phyloP scores from a whole-genome alignment of 2,329 filamentous ascomycete species.

The Diaporthe caulivora region DNA sequence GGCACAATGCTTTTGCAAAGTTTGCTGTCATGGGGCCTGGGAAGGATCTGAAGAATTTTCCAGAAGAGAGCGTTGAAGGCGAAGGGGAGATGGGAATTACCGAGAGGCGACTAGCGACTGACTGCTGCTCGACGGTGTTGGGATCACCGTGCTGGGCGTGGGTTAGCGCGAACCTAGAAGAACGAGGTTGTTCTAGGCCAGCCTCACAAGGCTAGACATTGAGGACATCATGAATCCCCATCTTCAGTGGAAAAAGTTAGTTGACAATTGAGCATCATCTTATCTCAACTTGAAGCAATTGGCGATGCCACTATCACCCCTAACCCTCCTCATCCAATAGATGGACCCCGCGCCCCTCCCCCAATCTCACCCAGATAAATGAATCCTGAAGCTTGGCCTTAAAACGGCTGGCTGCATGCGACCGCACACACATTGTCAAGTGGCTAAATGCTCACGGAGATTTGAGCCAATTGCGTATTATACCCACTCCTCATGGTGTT shows the following conservation, averaged over 20 bases:
- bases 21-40: neutral
- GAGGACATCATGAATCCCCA: no score
- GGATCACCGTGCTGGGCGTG: neutral
- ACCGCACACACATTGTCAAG: neutral
- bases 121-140: neutral
- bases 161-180: constrained; percentile 1
- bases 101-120: neutral
- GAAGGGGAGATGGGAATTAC: neutral
- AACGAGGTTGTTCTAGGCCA: neutral
- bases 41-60: neutral
- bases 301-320: neutral
- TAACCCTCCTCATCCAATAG: neutral
- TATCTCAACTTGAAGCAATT: no score
- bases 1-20: no score
- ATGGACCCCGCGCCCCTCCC: neutral
- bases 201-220: neutral
- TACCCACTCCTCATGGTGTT: neutral
- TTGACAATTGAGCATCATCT: no score
- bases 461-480: constrained; percentile 25
- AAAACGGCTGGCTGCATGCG: constrained; percentile 4
- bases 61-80: neutral
- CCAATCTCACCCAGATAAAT: neutral
- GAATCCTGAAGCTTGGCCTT: neutral
- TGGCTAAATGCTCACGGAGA: neutral
- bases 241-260: no score